Base-by-base conservation (phyloP, 2,329 filamentous ascomycete genomes). In the Phialophora verrucosa region DNA sequence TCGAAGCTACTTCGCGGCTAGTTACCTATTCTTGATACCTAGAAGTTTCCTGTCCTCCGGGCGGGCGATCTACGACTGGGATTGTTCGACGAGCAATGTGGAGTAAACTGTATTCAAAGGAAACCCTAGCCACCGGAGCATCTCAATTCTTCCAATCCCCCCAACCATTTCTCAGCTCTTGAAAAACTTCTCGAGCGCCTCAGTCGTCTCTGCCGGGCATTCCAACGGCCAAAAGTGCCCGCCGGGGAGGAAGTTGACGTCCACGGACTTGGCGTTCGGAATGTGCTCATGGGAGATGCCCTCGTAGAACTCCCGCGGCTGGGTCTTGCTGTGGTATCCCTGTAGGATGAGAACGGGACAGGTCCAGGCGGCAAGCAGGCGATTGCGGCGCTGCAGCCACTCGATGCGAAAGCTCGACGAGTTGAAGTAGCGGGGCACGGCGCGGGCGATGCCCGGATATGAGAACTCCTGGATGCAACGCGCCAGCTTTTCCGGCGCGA, bases 391-490 rank as follows among this genome's bases (percentile, higher is more conserved):
- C 23, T 57, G n/a, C 12, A 67, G 42, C 65, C 65, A 67, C 32
- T 67, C 65, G 10, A 42, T 14, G 23, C 65, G 54, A 27, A 67
- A 67, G 12, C 42, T 64, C 23, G 65, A 67, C 14, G 61, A 64
- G 50, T 67, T 67, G 44, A 67, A 67, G 35, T 67, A 67, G 11
- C 65, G 61, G 1, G 65, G 65, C 3, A 67, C 61, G 8, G 65
- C 65, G 4, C 29, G n/a, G 5, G 61, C 2, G 25, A 64, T 64
- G 6, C 50, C 50, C 8, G 49, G 27, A 29, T 64, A 67, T 1
- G 61, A 60, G 31, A 50, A 67, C 27, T 67, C 65, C 35, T 67
- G 65, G 25, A 67, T 67, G 10, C 6, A 3, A 4, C 65, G 47
- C n/a, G 12, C 38, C 4, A 67, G 2, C 47, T 64, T 20, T 3